A percentile compares a stretch with the other conserved stretches of the same genome.
These are phyloP conservation scores for Sporisorium scitamineum DNA, from an alignment of 1,284 basidiomycete species.

Conservation along the genomic window DNA sequence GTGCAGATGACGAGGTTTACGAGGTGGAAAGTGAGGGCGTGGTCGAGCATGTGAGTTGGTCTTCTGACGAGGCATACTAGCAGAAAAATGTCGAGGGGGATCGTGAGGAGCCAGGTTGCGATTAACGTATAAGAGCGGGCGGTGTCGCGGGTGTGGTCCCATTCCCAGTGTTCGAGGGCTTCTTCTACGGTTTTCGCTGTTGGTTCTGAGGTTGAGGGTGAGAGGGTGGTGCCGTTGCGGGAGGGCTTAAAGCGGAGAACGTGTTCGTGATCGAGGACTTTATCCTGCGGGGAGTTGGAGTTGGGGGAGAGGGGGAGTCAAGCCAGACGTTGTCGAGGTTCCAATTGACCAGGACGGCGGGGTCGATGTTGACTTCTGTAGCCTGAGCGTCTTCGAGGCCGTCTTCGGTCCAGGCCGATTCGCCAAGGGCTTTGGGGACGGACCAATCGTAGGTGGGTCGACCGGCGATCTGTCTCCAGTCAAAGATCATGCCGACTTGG, in stretches of 20 bases:
- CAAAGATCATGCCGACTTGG: conserved; percentile 92
- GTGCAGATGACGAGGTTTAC: conserved; percentile 91
- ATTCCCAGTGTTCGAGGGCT: conserved; percentile 72
- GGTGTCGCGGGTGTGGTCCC: conserved; percentile 68
- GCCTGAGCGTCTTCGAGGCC: not conserved
- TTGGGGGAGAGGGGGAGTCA: conserved; percentile 43
- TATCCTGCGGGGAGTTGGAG: not conserved
- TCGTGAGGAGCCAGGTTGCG: conserved; percentile 30
- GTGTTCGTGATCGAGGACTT: conserved; percentile 26
- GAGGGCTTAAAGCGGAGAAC: conserved; percentile 30
- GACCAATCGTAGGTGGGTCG: conserved; percentile 33
- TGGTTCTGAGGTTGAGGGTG: not conserved
- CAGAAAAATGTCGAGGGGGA: conserved; percentile 75
- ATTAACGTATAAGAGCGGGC: conserved; percentile 18
- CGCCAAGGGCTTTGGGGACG: not conserved
- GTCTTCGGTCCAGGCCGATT: not conserved
- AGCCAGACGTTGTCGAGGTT: conserved; percentile 68
- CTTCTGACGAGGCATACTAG: conserved; percentile 87
- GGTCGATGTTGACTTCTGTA: conserved; percentile 12
- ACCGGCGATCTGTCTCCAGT: conserved; percentile 90
- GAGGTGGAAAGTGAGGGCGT: conserved; percentile 87
- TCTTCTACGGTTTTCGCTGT: conserved; percentile 70
- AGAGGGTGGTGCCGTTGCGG: conserved; percentile 14
- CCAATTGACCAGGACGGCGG: conserved; percentile 20
- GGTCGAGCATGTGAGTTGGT: conserved; percentile 94